Conservation (phyloP, 1,284 basidiomycete genomes). For the Singerocomus rubriflavus region DNA sequence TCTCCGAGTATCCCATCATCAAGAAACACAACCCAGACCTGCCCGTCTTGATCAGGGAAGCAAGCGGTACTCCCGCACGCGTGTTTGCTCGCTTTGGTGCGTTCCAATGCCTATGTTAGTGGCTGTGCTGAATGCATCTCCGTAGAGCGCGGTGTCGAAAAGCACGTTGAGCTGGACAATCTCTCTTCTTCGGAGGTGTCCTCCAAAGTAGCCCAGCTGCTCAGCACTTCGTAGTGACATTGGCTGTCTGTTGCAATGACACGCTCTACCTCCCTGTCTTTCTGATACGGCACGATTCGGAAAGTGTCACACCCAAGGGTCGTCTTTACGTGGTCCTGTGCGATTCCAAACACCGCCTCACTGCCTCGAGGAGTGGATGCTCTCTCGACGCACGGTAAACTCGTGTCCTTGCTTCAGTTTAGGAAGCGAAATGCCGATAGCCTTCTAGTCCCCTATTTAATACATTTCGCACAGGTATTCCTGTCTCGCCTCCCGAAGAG, state of each 20-base stretch:
- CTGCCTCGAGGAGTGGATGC: conserved; percentile 23
- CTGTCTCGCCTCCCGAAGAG: not conserved
- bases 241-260: conserved; percentile 4
- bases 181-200: conserved; percentile 72
- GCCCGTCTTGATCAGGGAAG: conserved; percentile 88
- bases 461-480: not conserved
- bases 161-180: conserved; percentile 77
- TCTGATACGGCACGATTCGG: not conserved
- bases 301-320: not conserved
- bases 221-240: conserved; percentile 34
- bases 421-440: conserved; percentile 4
- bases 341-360: conserved; percentile 14
- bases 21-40: conserved; percentile 90
- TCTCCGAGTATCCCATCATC: conserved; percentile 74
- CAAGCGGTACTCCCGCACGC: conserved; percentile 82
- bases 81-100: conserved; percentile 90
- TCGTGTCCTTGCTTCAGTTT: conserved; percentile 16
- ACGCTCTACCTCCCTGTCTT: conserved; percentile 8
- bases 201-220: conserved; percentile 60
- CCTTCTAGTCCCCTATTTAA: conserved; percentile 1
- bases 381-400: conserved; percentile 11
- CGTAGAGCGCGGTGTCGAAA: conserved; percentile 75
- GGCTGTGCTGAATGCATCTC: conserved; percentile 14
- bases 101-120: conserved; percentile 34
- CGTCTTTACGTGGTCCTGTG: not conserved